Percentiles rank a stretch among this genome's conserved stretches.
These are phyloP conservation scores for Lasiodiplodia sp. DNA, from an alignment of 2,329 filamentous ascomycete genomes.

Conservation along the genomic window DNA sequence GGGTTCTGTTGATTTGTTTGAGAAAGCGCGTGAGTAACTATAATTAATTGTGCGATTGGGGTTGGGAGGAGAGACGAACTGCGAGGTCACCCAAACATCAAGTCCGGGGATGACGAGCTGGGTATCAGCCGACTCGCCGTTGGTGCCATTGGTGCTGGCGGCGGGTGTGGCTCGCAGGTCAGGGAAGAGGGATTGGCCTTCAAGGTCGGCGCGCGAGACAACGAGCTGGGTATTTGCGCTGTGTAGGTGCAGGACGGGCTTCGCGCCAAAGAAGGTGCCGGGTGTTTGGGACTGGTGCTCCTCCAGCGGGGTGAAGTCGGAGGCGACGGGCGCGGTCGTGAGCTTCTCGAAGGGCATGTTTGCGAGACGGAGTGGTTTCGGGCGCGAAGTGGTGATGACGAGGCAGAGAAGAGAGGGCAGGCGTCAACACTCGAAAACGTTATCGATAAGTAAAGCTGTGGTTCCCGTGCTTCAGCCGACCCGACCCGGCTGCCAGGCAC, in stretches of 20 bases:
- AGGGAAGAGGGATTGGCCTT: slow-evolving; percentile 49
- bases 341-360: slow-evolving; percentile 59
- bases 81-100: slow-evolving; percentile 58
- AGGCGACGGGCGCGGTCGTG: slow-evolving; percentile 61
- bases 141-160: slow-evolving; percentile 29
- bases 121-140: slow-evolving; percentile 34
- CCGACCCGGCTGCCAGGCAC: slow-evolving; percentile 7
- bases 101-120: slow-evolving; percentile 42
- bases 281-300: slow-evolving; percentile 79
- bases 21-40: slow-evolving; percentile 14
- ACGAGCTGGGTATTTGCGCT: slow-evolving; percentile 64
- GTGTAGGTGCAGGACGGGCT: slow-evolving; percentile 74
- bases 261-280: slow-evolving; percentile 72
- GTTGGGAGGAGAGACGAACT: slow-evolving; percentile 40
- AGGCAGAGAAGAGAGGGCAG: background rate
- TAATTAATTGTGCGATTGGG: slow-evolving; percentile 27
- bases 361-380: background rate
- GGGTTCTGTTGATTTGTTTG: slow-evolving; percentile 51
- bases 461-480: background rate
- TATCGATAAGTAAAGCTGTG: slow-evolving; percentile 12
- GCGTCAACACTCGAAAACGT: slow-evolving; percentile 10
- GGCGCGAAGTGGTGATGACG: background rate
- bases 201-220: slow-evolving; percentile 62
- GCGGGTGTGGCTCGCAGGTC: slow-evolving; percentile 7
- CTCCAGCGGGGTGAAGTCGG: slow-evolving; percentile 69